These are phyloP conservation scores for Phytophthora cactorum DNA, from an alignment of 352 stramenopile genomes.

Conservation along the genomic window DNA sequence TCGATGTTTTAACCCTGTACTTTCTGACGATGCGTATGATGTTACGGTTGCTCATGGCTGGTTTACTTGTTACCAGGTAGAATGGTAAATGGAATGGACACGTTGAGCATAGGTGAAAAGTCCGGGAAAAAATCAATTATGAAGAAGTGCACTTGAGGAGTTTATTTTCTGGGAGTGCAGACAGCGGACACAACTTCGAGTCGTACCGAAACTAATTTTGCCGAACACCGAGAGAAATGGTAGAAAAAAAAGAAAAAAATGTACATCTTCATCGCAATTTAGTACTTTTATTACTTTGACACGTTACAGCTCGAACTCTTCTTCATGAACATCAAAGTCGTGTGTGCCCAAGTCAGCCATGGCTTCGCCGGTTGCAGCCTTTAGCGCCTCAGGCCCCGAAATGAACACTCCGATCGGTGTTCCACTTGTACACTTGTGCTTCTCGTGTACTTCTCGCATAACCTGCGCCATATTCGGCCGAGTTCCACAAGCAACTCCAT, in stretches of 20 bases:
- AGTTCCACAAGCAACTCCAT: slow-evolving; percentile 30
- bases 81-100: not conserved
- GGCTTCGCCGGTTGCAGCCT: slow-evolving; percentile 30
- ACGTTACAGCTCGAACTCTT: slow-evolving; percentile 39
- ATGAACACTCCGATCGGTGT: slow-evolving; percentile 48
- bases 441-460: slow-evolving; percentile 34
- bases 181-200: slow-evolving; percentile 6
- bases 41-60: no score
- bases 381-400: slow-evolving; percentile 46
- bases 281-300: not conserved
- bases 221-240: not conserved
- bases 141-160: no score
- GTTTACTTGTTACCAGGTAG: not conserved
- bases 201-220: slow-evolving; percentile 10
- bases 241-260: no score
- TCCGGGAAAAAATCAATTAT: no score
- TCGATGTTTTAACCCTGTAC: no score
- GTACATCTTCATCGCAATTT: not conserved
- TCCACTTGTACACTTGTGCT: slow-evolving; percentile 5
- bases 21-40: no score
- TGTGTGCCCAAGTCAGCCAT: slow-evolving; percentile 17
- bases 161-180: not conserved
- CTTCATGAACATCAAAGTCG: slow-evolving; percentile 38
- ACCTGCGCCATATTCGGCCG: slow-evolving; percentile 43
- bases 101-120: no score